phyloP scores from a whole-genome alignment of 495 filamentous ascomycete genomes.

The Xylaria curta region DNA sequence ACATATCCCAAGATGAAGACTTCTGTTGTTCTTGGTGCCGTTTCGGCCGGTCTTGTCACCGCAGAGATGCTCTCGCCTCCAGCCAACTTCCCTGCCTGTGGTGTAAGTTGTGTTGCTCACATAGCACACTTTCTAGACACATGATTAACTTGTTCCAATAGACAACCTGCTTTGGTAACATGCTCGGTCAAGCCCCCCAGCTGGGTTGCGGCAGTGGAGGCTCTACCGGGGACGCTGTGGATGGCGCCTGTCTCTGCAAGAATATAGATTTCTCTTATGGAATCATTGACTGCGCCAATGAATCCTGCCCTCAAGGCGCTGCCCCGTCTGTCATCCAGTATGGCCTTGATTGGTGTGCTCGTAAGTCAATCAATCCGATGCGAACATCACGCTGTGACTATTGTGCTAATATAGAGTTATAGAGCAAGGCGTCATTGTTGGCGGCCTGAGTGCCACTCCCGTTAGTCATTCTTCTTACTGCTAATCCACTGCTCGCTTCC shows the following conservation, averaged over 20 bases:
- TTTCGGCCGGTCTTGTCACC: slow-evolving; percentile 38
- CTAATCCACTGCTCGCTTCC: neutral
- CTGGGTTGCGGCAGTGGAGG: slow-evolving; percentile 61
- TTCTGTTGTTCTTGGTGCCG: slow-evolving; percentile 40
- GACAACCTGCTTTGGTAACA: slow-evolving; percentile 76
- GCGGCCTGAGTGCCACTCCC: slow-evolving; percentile 32
- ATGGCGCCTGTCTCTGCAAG: slow-evolving; percentile 74
- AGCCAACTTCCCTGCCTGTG: slow-evolving; percentile 43
- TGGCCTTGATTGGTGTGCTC: slow-evolving; percentile 43
- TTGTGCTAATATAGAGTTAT: neutral
- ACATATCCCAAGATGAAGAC: slow-evolving; percentile 49
- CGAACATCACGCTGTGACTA: neutral
- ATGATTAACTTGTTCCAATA: slow-evolving; percentile 42
- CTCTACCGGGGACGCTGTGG: slow-evolving; percentile 37
- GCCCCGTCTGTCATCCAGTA: slow-evolving; percentile 43
- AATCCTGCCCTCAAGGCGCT: slow-evolving; percentile 61
- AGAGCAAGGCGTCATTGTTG: slow-evolving; percentile 35
- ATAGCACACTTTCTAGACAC: neutral
- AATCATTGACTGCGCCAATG: slow-evolving; percentile 76
- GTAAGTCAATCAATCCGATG: slow-evolving; percentile 21
- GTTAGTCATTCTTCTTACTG: slow-evolving; percentile 29
- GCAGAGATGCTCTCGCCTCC: slow-evolving; percentile 39
- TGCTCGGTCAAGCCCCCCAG: slow-evolving; percentile 65
- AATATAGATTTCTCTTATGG: slow-evolving; percentile 72
- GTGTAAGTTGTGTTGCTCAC: slow-evolving; percentile 43